Evolutionary conservation across 1,284 basidiomycete genomes (phyloP).

Genomic region (Fomitopsis palustris): DNA sequence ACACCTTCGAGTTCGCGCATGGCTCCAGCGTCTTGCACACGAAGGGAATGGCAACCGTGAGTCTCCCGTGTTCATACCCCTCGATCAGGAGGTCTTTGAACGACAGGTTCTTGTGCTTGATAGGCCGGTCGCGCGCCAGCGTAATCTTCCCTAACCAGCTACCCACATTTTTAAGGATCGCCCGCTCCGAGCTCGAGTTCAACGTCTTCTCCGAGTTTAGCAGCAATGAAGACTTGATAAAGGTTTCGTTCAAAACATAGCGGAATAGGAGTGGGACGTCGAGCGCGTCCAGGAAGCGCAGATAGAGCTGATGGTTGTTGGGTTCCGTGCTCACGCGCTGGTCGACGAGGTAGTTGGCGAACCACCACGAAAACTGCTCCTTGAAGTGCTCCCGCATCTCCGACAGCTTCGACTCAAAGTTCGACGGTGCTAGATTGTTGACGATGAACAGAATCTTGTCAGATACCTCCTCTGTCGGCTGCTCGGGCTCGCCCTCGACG

Average conservation of each 20-base stretch:
- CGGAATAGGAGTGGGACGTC: conserved; percentile 62
- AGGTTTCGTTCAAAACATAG: conserved; percentile 91
- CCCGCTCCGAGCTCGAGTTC: conserved; percentile 81
- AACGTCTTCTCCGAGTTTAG: conserved; percentile 93
- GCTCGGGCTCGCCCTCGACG: conserved; percentile 56
- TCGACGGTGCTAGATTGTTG: conserved; percentile 95
- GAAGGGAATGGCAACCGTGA: conserved; percentile 96
- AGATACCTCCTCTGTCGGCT: conserved; percentile 84
- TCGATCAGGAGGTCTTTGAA: conserved; percentile 97
- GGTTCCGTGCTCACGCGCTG: conserved; percentile 95
- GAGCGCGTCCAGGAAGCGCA: conserved; percentile 88
- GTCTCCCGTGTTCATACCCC: conserved; percentile 89
- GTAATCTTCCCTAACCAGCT: conserved; percentile 96
- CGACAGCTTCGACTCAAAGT: conserved; percentile 83
- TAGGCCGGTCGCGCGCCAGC: conserved; percentile 87
- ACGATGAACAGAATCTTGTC: conserved; percentile 98
- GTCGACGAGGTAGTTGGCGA: conserved; percentile 95
- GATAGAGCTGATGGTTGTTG: conserved; percentile 95
- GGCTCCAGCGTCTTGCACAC: conserved; percentile 97
- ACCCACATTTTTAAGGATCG: conserved; percentile 90
- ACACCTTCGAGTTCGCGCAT: conserved; percentile 86
- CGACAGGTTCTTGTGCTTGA: conserved; percentile 90
- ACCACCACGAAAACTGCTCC: conserved; percentile 87
- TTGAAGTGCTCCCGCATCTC: conserved; percentile 85
- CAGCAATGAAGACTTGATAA: conserved; percentile 80